Conservation (phyloP, 1,139 yeast species). For the Pichia inconspicua region DNA sequence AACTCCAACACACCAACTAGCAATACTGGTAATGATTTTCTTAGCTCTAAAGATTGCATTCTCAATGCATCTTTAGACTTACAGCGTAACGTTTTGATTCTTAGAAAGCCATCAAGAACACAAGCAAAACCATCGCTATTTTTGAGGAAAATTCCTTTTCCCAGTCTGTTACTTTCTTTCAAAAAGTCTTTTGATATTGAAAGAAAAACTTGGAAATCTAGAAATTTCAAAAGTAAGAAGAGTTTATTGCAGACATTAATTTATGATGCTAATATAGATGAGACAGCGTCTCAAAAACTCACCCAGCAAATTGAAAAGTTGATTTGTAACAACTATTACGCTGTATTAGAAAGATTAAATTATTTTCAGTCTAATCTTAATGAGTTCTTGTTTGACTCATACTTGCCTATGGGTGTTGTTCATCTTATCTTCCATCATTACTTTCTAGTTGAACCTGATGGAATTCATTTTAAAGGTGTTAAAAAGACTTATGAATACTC, state of each 20-base stretch:
- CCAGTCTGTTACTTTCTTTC: not conserved
- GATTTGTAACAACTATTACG: slow-evolving; percentile 14
- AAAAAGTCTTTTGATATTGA: slow-evolving; percentile 5
- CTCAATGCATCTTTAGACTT: not conserved
- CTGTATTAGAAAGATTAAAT: slow-evolving; percentile 19
- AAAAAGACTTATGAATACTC: slow-evolving; percentile 12
- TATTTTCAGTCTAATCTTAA: slow-evolving; percentile 19
- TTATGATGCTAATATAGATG: not conserved
- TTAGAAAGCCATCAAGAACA: slow-evolving; percentile 12
- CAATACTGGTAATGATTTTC: not conserved
- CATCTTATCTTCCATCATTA: slow-evolving; percentile 12
- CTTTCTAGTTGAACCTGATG: slow-evolving; percentile 5
- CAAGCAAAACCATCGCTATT: slow-evolving; percentile 2
- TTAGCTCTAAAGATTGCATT: not conserved
- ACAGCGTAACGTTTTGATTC: not conserved
- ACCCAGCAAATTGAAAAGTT: slow-evolving; percentile 1
- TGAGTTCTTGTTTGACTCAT: slow-evolving; percentile 14
- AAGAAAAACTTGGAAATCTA: slow-evolving; percentile 8
- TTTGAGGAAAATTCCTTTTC: not conserved
- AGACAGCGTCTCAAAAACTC: not conserved
- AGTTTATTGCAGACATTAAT: not conserved
- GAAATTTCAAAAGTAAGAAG: slow-evolving; percentile 1
- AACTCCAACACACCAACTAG: too few species aligned
- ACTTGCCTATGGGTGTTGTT: slow-evolving; percentile 17
- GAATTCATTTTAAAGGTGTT: slow-evolving; percentile 6